Conservation (phyloP, 208 protist genomes). For the Trypanosoma vivax region DNA sequence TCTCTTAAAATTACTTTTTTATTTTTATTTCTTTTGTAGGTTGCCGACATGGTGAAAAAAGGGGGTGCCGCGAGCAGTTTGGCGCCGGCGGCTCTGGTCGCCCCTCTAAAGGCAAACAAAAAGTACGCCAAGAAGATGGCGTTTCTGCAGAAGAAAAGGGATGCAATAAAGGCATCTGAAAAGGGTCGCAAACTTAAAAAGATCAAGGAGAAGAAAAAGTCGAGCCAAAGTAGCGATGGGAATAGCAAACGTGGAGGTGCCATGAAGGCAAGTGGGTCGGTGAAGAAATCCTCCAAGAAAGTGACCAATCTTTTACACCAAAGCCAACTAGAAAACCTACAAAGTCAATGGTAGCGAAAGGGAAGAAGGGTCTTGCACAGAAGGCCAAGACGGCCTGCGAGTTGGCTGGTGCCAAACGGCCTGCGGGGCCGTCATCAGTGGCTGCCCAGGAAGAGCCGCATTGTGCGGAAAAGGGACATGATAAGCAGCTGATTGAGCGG, state of each 20-base stretch:
- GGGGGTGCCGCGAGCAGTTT: too few species aligned
- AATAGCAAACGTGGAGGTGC: too few species aligned
- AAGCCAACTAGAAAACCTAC: too few species aligned
- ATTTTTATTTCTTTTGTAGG: slow-evolving; percentile 2
- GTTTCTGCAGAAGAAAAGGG: slow-evolving; percentile 29
- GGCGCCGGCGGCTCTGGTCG: slow-evolving; percentile 1
- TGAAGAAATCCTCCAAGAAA: too few species aligned
- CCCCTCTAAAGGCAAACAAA: slow-evolving; percentile 36
- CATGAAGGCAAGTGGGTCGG: too few species aligned
- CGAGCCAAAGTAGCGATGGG: background rate
- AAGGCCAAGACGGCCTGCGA: slow-evolving; percentile 25
- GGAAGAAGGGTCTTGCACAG: background rate
- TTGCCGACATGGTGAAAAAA: slow-evolving; percentile 9
- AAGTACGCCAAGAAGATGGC: slow-evolving; percentile 48
- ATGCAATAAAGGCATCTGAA: slow-evolving; percentile 4
- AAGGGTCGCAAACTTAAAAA: background rate
- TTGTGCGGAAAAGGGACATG: slow-evolving; percentile 15
- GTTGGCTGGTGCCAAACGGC: too few species aligned
- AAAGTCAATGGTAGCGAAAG: slow-evolving; percentile 5
- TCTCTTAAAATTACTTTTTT: too few species aligned
- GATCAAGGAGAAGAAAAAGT: background rate
- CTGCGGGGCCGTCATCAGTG: too few species aligned
- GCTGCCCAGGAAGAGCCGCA: slow-evolving; percentile 29
- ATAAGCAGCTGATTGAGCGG: slow-evolving; percentile 40
- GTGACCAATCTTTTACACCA: too few species aligned